Percentiles rank a stretch among this genome's conserved stretches.
Conservation (phyloP, 495 filamentous ascomycete genomes). For the Penicillium chermesinum region DNA sequence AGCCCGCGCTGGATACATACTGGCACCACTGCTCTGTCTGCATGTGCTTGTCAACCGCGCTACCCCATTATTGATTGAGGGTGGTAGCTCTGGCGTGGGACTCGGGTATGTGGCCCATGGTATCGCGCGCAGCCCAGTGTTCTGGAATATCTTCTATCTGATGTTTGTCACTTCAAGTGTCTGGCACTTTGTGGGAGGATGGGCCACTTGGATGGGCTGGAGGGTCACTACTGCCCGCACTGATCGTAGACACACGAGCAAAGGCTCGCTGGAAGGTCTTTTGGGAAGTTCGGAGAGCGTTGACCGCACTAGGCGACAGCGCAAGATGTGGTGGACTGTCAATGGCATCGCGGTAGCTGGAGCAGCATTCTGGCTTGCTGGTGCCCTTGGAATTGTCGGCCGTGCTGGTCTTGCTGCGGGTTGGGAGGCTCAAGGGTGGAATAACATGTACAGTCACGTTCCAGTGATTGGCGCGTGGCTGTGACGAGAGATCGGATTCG, state of each 20-base stretch:
- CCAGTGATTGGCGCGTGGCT: conserved; percentile 50
- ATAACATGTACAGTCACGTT: conserved; percentile 56
- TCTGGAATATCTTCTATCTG: conserved; percentile 63
- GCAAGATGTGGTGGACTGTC: conserved; percentile 63
- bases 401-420: conserved; percentile 63
- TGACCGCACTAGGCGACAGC: conserved; percentile 38
- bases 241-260: conserved; percentile 18
- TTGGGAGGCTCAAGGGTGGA: conserved; percentile 77
- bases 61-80: conserved; percentile 68
- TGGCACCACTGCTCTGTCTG: conserved; percentile 56
- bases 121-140: conserved; percentile 60
- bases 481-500: conserved; percentile 14
- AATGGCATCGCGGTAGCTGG: conserved; percentile 56
- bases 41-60: conserved; percentile 69
- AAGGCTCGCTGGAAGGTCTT: conserved; percentile 35
- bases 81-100: conserved; percentile 75
- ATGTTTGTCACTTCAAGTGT: conserved; percentile 62
- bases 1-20: conserved; percentile 60
- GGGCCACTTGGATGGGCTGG: conserved; percentile 65
- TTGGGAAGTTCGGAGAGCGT: conserved; percentile 34
- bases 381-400: conserved; percentile 72
- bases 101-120: conserved; percentile 82
- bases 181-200: conserved; percentile 80
- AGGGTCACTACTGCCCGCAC: conserved; percentile 40
- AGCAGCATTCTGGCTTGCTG: conserved; percentile 69